phyloP scores from a whole-genome alignment of 805 yeast genomes.

The Saturnispora serradocipensis region DNA sequence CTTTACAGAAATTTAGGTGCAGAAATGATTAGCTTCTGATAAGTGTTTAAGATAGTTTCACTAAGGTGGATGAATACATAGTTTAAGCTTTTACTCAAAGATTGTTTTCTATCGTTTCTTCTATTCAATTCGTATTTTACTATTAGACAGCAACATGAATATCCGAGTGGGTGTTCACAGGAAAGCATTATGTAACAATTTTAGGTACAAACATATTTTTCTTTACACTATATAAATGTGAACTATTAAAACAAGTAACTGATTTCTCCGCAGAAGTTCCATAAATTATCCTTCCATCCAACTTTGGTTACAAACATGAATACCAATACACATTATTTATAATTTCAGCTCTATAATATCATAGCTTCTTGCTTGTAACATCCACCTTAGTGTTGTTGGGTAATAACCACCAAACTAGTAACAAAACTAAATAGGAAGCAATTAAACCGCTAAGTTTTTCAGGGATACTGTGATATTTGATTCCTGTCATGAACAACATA shows the following conservation, averaged over 20 bases:
- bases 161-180: neutral
- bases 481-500: constrained; percentile 77
- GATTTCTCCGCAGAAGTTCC: neutral
- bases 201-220: neutral
- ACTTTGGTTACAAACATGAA: no score
- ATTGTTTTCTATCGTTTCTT: no score
- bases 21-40: no score
- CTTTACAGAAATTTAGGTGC: no score
- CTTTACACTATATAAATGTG: no score
- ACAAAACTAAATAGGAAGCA: constrained; percentile 48
- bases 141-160: neutral
- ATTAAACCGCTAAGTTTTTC: constrained; percentile 69
- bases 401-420: constrained; percentile 8
- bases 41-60: no score
- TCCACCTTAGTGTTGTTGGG: neutral
- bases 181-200: neutral
- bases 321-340: neutral
- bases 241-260: neutral
- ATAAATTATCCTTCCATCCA: neutral
- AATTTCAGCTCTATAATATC: neutral
- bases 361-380: neutral
- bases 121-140: no score
- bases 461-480: constrained; percentile 70
- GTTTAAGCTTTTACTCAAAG: no score
- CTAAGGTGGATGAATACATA: no score